Evolutionary conservation across 2,329 filamentous ascomycete genomes (phyloP).

Genomic region (Elsinoe necatrix): DNA sequence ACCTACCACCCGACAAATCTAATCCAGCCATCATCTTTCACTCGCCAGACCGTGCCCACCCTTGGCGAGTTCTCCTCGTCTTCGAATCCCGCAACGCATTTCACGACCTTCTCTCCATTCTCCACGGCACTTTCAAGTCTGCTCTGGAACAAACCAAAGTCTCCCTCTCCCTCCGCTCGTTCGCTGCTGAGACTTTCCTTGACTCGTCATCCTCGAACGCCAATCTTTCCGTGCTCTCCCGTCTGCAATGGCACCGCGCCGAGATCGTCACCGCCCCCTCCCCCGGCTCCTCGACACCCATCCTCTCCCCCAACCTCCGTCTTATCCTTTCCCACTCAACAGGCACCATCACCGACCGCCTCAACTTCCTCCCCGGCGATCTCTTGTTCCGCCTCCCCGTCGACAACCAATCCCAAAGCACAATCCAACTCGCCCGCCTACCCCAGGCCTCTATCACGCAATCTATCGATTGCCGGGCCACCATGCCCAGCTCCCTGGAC

Average conservation of each 20-base stretch:
- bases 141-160: conserved; percentile 4
- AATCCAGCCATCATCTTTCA: conserved; percentile 63
- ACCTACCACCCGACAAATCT: conserved; percentile 48
- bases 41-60: conserved; percentile 56
- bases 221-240: conserved; percentile 1
- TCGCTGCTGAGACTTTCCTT: conserved; percentile 3
- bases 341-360: conserved; percentile 70
- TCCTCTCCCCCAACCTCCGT: conserved; percentile 68
- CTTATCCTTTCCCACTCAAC: conserved; percentile 67
- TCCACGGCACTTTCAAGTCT: conserved; percentile 14
- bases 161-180: conserved; percentile 7
- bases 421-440: conserved; percentile 60
- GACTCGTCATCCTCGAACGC: conserved; percentile 2
- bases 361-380: conserved; percentile 58
- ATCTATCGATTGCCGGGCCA: conserved; percentile 48
- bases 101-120: conserved; percentile 6
- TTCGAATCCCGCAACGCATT: conserved; percentile 40
- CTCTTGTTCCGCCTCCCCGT: conserved; percentile 39
- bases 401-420: conserved; percentile 35
- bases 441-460: conserved; percentile 70
- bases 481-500: conserved; percentile 40
- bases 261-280: conserved; percentile 1
- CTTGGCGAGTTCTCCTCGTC: conserved; percentile 66
- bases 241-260: conserved; percentile 11
- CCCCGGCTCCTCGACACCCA: neutral